Percentiles rank a stretch among this genome's conserved stretches.
Conservation (phyloP, 495 filamentous ascomycete species). For the Trichoderma orchidacearum region DNA sequence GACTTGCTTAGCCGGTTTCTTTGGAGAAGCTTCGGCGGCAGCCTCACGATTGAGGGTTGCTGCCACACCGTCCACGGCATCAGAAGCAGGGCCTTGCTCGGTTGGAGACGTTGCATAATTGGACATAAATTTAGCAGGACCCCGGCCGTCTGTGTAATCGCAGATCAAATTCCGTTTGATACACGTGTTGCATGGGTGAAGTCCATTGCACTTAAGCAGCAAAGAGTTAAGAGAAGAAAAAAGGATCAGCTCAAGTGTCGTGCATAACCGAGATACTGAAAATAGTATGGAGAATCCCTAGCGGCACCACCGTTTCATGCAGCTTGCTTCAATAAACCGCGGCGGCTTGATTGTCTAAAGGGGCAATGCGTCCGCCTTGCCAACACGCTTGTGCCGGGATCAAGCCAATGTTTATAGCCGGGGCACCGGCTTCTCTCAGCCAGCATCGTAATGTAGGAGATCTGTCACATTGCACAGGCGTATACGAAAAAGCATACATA, state of each 20-base stretch:
- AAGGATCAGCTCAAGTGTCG: background rate
- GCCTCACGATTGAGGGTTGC: background rate
- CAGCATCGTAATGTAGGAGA: background rate
- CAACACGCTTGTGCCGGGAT: background rate
- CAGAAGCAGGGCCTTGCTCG: background rate
- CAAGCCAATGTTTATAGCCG: background rate
- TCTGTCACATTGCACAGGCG: background rate
- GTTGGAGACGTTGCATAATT: background rate
- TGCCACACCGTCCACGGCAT: background rate
- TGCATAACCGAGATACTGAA: background rate
- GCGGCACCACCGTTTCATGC: background rate
- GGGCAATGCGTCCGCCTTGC: constrained; percentile 1
- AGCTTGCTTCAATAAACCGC: background rate
- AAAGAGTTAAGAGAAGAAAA: too few relatives aligned
- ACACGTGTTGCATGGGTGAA: constrained; percentile 57
- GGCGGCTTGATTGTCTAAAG: background rate
- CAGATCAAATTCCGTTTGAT: constrained; percentile 41
- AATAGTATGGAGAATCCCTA: background rate
- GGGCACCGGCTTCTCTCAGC: background rate
- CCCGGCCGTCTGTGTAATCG: constrained; percentile 19
- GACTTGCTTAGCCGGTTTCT: background rate
- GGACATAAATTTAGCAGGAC: background rate
- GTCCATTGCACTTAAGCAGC: constrained; percentile 59
- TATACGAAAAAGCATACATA: background rate
- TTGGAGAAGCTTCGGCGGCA: background rate